A percentile compares a stretch with the other conserved stretches of the same genome.
Conservation (phyloP, 768 basidiomycete species). For the Phaeolepiota aurea region DNA sequence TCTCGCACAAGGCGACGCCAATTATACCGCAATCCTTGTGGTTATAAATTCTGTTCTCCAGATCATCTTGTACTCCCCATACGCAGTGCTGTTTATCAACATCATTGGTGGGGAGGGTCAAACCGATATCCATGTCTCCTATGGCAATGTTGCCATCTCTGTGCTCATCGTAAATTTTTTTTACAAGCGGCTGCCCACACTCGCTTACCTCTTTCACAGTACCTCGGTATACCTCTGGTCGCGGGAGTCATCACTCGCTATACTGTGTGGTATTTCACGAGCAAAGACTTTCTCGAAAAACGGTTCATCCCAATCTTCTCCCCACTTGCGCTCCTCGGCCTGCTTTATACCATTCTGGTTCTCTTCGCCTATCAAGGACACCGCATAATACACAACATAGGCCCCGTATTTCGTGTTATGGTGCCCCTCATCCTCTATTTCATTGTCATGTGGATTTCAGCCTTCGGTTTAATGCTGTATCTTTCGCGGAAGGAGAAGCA, state of each 20-base stretch:
- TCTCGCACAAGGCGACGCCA: slow-evolving; percentile 56
- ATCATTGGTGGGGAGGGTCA: slow-evolving; percentile 44
- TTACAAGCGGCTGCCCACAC: not conserved
- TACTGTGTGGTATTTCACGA: slow-evolving; percentile 32
- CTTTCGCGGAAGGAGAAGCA: slow-evolving; percentile 23
- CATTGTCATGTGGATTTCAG: slow-evolving; percentile 61
- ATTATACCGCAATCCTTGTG: slow-evolving; percentile 76
- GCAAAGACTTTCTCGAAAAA: slow-evolving; percentile 40
- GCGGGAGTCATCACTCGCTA: slow-evolving; percentile 69
- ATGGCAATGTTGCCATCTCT: slow-evolving; percentile 52
- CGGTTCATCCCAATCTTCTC: slow-evolving; percentile 63
- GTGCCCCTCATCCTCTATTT: slow-evolving; percentile 81
- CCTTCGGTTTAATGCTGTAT: slow-evolving; percentile 49
- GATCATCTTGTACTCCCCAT: slow-evolving; percentile 70
- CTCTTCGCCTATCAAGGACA: slow-evolving; percentile 67
- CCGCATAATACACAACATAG: slow-evolving; percentile 65
- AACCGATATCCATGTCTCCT: slow-evolving; percentile 36
- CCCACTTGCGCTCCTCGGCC: slow-evolving; percentile 62
- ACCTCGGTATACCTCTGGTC: slow-evolving; percentile 74
- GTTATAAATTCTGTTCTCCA: slow-evolving; percentile 76
- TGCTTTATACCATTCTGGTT: slow-evolving; percentile 75
- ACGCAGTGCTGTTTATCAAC: slow-evolving; percentile 66
- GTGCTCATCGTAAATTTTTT: slow-evolving; percentile 56
- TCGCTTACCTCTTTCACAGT: slow-evolving; percentile 29
- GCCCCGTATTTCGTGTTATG: slow-evolving; percentile 71